A percentile compares a stretch with the other conserved stretches of the same genome.
Evolutionary conservation across 2,329 filamentous ascomycete species (phyloP).

Genomic region (Calycina herbarum): DNA sequence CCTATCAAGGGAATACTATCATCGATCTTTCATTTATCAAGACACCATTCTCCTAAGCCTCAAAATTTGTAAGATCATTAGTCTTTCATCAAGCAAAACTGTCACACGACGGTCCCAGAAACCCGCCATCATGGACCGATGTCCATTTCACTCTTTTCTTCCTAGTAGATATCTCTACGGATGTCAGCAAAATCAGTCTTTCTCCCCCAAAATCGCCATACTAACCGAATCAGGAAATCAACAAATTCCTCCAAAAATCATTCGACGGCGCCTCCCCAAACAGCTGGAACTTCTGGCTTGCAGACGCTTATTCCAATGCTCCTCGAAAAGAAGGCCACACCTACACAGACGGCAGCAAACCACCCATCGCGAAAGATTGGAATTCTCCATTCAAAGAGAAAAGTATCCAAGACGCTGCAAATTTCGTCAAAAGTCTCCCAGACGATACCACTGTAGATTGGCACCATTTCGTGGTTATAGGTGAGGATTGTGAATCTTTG

Average conservation of each 20-base stretch:
- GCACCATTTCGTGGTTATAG: conserved; percentile 4
- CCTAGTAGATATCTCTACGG: conserved; percentile 1
- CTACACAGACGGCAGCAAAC: not conserved
- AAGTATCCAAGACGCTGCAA: not conserved
- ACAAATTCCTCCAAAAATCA: not conserved
- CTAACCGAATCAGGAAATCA: not conserved
- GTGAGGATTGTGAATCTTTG: conserved; percentile 5
- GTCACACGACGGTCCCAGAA: not conserved
- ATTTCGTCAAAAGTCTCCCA: not conserved
- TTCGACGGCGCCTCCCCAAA: not conserved
- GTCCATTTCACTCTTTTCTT: not conserved
- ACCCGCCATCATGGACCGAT: not conserved
- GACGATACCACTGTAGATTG: not conserved
- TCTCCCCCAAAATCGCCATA: not conserved
- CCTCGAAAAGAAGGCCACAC: not conserved
- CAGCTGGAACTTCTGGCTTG: not conserved
- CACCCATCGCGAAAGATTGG: conserved; percentile 5
- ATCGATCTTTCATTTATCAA: too few species aligned
- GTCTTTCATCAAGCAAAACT: not conserved
- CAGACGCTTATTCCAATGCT: not conserved
- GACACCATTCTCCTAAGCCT: too few species aligned
- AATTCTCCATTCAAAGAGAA: not conserved
- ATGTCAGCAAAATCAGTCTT: not conserved
- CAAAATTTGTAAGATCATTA: not conserved
- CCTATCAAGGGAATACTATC: too few species aligned